phyloP scores from a whole-genome alignment of 768 basidiomycete species.

The Crassisporium funariophilum region DNA sequence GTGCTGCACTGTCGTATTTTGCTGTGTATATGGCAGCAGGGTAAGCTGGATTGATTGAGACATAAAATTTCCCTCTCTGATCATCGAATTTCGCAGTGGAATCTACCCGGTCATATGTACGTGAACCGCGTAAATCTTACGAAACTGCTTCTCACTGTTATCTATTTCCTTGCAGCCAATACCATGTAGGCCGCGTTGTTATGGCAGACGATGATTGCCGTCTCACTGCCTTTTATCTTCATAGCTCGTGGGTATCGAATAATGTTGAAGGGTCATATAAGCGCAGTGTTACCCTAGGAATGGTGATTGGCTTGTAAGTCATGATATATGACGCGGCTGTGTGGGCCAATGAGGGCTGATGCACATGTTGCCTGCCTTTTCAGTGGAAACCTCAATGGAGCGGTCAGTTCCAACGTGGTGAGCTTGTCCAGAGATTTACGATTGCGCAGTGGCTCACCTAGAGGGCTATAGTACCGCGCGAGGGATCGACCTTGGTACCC shows the following conservation, averaged over 20 bases:
- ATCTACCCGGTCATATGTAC: conserved; percentile 74
- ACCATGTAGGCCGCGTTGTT: conserved; percentile 43
- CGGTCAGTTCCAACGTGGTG: conserved; percentile 76
- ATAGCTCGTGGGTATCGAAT: conserved; percentile 61
- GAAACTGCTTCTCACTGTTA: neutral
- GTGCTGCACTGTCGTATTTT: conserved; percentile 67
- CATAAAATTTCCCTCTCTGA: neutral
- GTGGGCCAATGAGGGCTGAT: neutral
- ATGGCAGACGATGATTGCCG: neutral
- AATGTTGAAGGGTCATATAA: conserved; percentile 80
- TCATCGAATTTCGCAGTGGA: conserved; percentile 43
- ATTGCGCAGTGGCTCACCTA: conserved; percentile 6
- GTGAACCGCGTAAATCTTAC: neutral
- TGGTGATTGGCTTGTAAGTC: conserved; percentile 65
- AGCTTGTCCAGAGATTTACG: conserved; percentile 27
- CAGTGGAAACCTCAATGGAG: conserved; percentile 75
- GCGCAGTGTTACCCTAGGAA: conserved; percentile 68
- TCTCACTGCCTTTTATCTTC: neutral
- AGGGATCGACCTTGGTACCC: conserved; percentile 69
- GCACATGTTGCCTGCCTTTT: neutral
- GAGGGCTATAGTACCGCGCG: conserved; percentile 57
- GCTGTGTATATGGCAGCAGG: conserved; percentile 72
- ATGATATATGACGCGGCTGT: neutral
- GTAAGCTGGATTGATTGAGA: conserved; percentile 34
- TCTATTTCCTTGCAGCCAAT: conserved; percentile 45